Evolutionary conservation across 1,139 yeast species (phyloP).

Genomic region (Casaregolazyma suthepensis): DNA sequence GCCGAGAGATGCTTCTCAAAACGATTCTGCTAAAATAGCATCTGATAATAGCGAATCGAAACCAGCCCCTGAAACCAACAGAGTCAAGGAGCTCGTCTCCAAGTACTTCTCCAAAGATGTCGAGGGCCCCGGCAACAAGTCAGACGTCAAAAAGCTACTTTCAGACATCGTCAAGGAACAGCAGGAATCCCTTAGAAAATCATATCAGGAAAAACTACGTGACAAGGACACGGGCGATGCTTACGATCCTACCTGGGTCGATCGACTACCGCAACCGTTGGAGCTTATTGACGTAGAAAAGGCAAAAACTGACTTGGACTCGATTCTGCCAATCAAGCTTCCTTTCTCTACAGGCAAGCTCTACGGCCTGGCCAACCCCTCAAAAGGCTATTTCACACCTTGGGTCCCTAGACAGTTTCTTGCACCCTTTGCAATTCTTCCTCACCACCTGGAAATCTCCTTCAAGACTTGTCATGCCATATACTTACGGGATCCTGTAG

Average conservation of each 20-base stretch:
- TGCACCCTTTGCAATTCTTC: slow-evolving; percentile 87
- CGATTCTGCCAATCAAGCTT: slow-evolving; percentile 23
- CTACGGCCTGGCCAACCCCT: slow-evolving; percentile 72
- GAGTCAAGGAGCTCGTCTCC: not conserved
- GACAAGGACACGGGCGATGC: slow-evolving; percentile 30
- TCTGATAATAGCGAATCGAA: slow-evolving; percentile 2
- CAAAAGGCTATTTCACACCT: slow-evolving; percentile 86
- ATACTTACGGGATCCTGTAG: slow-evolving; percentile 92
- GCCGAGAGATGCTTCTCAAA: not conserved
- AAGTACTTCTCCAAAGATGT: slow-evolving; percentile 9
- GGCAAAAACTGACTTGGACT: slow-evolving; percentile 49
- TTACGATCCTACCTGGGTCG: slow-evolving; percentile 54
- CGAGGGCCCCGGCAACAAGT: slow-evolving; percentile 17
- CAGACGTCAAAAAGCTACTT: slow-evolving; percentile 49
- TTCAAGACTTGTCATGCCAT: slow-evolving; percentile 92
- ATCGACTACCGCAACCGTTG: slow-evolving; percentile 44
- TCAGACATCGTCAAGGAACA: slow-evolving; percentile 49
- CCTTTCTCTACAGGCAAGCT: slow-evolving; percentile 45
- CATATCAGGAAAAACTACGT: slow-evolving; percentile 25
- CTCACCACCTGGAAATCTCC: slow-evolving; percentile 85
- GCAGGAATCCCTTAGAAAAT: slow-evolving; percentile 45
- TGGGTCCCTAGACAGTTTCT: slow-evolving; percentile 94
- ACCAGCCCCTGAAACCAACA: slow-evolving; percentile 7
- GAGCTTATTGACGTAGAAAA: slow-evolving; percentile 44
- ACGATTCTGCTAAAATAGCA: not conserved